Evolutionary conservation across 2,329 filamentous ascomycete species (phyloP), one percentile per base, ranked within the genome.

Genomic region (Pseudogymnoascus sp.): DNA sequence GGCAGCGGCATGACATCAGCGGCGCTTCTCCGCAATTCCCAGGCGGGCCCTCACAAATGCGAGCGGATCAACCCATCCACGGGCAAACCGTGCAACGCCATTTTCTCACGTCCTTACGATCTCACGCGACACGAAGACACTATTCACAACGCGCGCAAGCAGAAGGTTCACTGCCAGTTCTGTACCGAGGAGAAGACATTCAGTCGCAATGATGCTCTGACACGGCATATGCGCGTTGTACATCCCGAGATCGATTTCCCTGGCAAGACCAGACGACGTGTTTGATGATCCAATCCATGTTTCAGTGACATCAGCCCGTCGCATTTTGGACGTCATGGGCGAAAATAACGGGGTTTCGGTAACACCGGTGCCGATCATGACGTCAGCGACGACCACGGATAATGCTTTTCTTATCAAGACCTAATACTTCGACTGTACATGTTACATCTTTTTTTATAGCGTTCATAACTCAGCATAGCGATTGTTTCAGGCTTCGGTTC

Each of bases 131-230:
- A 99, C 71, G 94, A 99, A 73, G 93, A 97, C 67, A 97, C 94
- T 0, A 97, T 97, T 66, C 94, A 97, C 81, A 97, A 97, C 68
- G 87, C 86, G 1, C 86, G 90, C 69, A 97, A 97, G 80, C 87
- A 92, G 73, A 97, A 97, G 78, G 91, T 97, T 6, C 87, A 91
- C 47, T 99, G 94, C 75, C 86, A 92, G 64, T 77, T 96, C 57
- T 99, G 94, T 75, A 91, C 90, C 1, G 92, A 97, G 69, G 93
- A 97, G 71, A 97, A 97, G 81, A 95, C 91, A 0, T 99, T 99
- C 71, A 96, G 91, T 68, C 86, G 94, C 62, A 94, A 93, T 65
- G 94, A 99, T 77, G 94, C 94, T 1, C 80, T 97, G 57, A 97
- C 93, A 12, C 81, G 94, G 63, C 94, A 99, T 72, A 95, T 96